Evolutionary conservation across 495 filamentous ascomycete species (phyloP).

Genomic region (Letharia columbiana): DNA sequence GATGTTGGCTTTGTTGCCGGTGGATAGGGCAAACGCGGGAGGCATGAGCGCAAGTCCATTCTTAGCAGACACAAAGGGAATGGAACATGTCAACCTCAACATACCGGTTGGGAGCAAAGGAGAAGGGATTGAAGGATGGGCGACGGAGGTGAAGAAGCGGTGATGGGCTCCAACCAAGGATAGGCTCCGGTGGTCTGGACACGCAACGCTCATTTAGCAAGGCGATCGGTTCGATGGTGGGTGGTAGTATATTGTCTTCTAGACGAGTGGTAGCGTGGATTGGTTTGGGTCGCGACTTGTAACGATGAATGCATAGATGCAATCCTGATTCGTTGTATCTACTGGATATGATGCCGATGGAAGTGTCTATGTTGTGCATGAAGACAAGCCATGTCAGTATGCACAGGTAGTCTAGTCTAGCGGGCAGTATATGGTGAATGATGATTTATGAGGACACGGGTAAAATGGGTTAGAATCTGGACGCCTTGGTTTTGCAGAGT

Average conservation of each 20-base stretch:
- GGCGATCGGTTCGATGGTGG: not conserved
- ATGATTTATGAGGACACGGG: not conserved
- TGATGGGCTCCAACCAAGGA: conserved; percentile 29
- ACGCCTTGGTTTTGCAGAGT: too few species aligned
- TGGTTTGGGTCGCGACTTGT: conserved; percentile 5
- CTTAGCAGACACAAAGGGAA: conserved; percentile 74
- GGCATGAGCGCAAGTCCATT: conserved; percentile 83
- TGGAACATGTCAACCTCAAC: conserved; percentile 67
- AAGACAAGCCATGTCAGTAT: not conserved
- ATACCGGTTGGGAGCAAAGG: conserved; percentile 72
- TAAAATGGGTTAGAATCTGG: not conserved
- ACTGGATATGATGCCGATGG: conserved; percentile 5
- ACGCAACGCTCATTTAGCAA: conserved; percentile 7
- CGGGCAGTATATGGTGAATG: not conserved
- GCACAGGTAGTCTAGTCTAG: not conserved
- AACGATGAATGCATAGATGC: conserved; percentile 9
- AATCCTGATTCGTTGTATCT: conserved; percentile 2
- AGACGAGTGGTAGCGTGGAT: conserved; percentile 1
- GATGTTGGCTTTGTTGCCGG: conserved; percentile 85
- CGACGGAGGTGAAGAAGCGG: conserved; percentile 79
- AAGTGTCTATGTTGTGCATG: not conserved
- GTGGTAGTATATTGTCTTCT: conserved; percentile 7
- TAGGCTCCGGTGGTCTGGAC: not conserved
- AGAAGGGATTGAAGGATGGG: conserved; percentile 95
- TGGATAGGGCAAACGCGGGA: conserved; percentile 85